A percentile compares a stretch with the other conserved stretches of the same genome.
phyloP scores from a whole-genome alignment of 495 filamentous ascomycete genomes.

The Penicillium coprophilum region DNA sequence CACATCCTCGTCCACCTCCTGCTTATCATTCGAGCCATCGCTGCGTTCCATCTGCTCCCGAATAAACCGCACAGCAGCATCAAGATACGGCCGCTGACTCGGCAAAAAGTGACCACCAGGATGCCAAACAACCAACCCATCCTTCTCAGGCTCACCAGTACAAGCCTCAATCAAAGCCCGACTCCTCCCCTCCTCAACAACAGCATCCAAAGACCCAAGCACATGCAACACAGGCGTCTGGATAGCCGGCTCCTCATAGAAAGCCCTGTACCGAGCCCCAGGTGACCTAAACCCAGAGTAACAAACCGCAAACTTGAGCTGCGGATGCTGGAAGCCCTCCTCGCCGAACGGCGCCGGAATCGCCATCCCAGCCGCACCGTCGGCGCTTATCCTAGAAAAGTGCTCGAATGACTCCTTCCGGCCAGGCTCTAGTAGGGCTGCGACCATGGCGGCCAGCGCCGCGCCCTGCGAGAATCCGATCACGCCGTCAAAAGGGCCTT shows the following conservation, averaged over 20 bases:
- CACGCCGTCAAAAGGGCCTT: slow-evolving; percentile 67
- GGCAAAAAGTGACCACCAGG: slow-evolving; percentile 95
- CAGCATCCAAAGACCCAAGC: slow-evolving; percentile 80
- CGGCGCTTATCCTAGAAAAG: slow-evolving; percentile 27
- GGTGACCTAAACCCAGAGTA: slow-evolving; percentile 79
- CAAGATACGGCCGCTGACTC: slow-evolving; percentile 73
- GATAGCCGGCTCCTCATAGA: slow-evolving; percentile 72
- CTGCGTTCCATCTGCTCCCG: slow-evolving; percentile 51
- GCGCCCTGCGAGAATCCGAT: slow-evolving; percentile 77
- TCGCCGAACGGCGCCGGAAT: slow-evolving; percentile 54
- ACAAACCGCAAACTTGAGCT: slow-evolving; percentile 72
- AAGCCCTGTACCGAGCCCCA: slow-evolving; percentile 58
- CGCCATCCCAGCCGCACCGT: slow-evolving; percentile 30
- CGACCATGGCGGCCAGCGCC: slow-evolving; percentile 61
- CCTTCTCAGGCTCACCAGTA: slow-evolving; percentile 49
- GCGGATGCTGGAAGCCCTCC: slow-evolving; percentile 46
- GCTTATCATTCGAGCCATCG: slow-evolving; percentile 27
- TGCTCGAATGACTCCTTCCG: slow-evolving; percentile 48
- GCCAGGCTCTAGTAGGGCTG: slow-evolving; percentile 63
- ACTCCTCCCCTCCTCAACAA: slow-evolving; percentile 77
- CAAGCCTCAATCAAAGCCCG: slow-evolving; percentile 66
- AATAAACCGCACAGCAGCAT: slow-evolving; percentile 73
- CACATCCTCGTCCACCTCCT: slow-evolving; percentile 46
- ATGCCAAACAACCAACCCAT: slow-evolving; percentile 70
- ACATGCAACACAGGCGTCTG: slow-evolving; percentile 78